These are phyloP conservation scores for Cyberlindnera nakhonratchasimensis DNA, from an alignment of 805 yeast species.

Conservation along the genomic window DNA sequence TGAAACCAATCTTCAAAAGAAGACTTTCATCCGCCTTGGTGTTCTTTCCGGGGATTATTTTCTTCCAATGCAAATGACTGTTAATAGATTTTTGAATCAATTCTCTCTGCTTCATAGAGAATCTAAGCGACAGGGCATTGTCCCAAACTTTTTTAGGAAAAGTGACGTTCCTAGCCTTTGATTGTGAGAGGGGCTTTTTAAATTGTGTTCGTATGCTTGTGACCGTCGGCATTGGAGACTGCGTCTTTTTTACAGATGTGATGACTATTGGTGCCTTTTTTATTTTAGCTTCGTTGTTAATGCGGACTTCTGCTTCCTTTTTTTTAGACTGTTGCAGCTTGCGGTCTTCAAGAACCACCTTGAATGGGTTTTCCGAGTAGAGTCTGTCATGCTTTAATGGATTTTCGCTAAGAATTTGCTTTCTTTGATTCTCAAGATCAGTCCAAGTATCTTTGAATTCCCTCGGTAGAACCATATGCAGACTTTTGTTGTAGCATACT, in stretches of 20 bases:
- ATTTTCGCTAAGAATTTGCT: constrained; percentile 42
- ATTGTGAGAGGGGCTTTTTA: neutral
- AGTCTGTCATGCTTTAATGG: constrained; percentile 45
- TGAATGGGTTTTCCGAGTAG: constrained; percentile 77
- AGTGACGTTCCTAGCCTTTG: constrained; percentile 20
- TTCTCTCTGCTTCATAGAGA: constrained; percentile 60
- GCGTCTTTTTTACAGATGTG: constrained; percentile 26
- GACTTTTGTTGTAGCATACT: constrained; percentile 72
- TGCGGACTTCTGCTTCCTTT: constrained; percentile 45
- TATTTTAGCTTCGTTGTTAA: constrained; percentile 48
- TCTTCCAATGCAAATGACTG: constrained; percentile 54
- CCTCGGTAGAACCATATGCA: constrained; percentile 84
- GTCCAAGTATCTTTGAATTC: constrained; percentile 79
- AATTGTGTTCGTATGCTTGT: neutral
- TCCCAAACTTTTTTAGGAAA: constrained; percentile 64
- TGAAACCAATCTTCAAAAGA: constrained; percentile 58
- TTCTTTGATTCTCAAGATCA: constrained; percentile 60
- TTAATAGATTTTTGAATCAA: constrained; percentile 60
- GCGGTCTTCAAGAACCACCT: constrained; percentile 54
- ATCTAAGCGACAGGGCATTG: constrained; percentile 60
- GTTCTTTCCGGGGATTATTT: neutral
- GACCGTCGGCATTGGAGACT: neutral
- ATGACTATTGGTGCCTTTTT: constrained; percentile 45
- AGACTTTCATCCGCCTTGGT: constrained; percentile 7
- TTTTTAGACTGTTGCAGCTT: constrained; percentile 40